Evolutionary conservation across 352 stramenopile genomes (phyloP).

Genomic region (Phytophthora pistaciae): DNA sequence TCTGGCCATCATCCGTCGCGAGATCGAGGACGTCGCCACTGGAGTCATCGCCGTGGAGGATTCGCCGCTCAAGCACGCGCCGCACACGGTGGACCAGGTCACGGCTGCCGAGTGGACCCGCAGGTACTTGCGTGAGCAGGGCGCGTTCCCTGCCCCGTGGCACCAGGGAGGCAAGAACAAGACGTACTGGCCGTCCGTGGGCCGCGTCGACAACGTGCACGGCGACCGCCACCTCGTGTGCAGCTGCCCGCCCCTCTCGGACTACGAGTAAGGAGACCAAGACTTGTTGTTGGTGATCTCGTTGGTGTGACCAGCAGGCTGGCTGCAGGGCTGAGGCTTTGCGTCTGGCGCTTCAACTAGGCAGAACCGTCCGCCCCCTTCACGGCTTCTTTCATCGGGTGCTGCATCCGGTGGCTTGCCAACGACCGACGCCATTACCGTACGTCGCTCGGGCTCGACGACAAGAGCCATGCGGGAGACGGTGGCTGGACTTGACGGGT

Average conservation of each 20-base stretch:
- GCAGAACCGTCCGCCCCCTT: conserved; percentile 17
- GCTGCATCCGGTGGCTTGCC: conserved; percentile 15
- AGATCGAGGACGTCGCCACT: conserved; percentile 97
- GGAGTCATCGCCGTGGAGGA: conserved; percentile 92
- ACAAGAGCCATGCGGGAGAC: conserved; percentile 23
- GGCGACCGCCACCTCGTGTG: conserved; percentile 99
- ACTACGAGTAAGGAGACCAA: conserved; percentile 81
- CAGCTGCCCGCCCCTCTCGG: conserved; percentile 97
- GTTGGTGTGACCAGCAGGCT: conserved; percentile 18
- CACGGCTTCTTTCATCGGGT: conserved; percentile 19
- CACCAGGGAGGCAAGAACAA: conserved; percentile 92
- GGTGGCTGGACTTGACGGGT: conserved; percentile 15
- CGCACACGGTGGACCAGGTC: conserved; percentile 97
- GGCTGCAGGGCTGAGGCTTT: conserved; percentile 26
- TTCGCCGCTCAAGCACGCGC: conserved; percentile 97
- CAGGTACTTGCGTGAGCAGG: conserved; percentile 94
- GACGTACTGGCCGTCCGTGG: conserved; percentile 98
- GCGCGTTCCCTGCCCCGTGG: conserved; percentile 96
- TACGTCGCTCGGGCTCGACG: conserved; percentile 33
- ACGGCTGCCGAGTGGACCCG: conserved; percentile 95
- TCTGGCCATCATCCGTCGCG: conserved; percentile 96
- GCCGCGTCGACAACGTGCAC: conserved; percentile 99
- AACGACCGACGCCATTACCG: conserved; percentile 19
- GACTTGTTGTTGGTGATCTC: conserved; percentile 6
- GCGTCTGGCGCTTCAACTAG: conserved; percentile 26